A percentile compares a stretch with the other conserved stretches of the same genome.
These are phyloP conservation scores for Malus hybrid DNA, from an alignment of 331 rosid species.

Conservation along the genomic window DNA sequence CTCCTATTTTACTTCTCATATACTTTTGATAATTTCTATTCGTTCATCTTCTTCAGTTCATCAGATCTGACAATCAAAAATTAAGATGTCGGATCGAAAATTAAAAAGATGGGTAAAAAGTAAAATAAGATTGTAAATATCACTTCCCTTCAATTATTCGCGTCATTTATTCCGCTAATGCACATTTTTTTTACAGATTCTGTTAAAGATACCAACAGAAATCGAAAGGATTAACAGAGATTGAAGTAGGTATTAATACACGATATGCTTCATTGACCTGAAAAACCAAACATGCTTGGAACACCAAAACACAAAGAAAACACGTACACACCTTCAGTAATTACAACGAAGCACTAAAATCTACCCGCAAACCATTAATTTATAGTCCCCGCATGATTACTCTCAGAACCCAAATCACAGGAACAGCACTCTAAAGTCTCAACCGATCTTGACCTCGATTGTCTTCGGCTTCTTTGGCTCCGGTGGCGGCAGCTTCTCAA, in stretches of 20 bases:
- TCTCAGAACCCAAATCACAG: neutral
- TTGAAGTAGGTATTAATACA: neutral
- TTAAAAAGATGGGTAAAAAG: too few species aligned
- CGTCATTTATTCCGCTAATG: too few species aligned
- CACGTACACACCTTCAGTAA: neutral
- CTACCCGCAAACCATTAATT: neutral
- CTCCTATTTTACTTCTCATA: too few species aligned
- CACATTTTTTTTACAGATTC: too few species aligned
- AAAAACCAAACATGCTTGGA: neutral
- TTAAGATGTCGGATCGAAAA: too few species aligned
- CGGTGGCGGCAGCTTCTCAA: constrained; percentile 75
- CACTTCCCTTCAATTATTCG: too few species aligned
- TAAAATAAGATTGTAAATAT: too few species aligned
- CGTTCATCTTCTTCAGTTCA: too few species aligned
- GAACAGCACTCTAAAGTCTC: neutral
- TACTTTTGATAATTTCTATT: too few species aligned
- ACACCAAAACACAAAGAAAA: neutral
- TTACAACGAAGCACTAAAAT: neutral
- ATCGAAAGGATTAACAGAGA: neutral
- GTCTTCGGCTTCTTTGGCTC: constrained; percentile 83
- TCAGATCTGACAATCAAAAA: too few species aligned
- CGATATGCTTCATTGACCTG: neutral
- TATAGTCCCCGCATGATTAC: neutral
- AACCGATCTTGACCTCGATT: constrained; percentile 64
- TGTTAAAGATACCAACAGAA: neutral